Evolutionary conservation across 2,329 filamentous ascomycete genomes (phyloP).

Genomic region (Cladosporium austrohemisphaericum): DNA sequence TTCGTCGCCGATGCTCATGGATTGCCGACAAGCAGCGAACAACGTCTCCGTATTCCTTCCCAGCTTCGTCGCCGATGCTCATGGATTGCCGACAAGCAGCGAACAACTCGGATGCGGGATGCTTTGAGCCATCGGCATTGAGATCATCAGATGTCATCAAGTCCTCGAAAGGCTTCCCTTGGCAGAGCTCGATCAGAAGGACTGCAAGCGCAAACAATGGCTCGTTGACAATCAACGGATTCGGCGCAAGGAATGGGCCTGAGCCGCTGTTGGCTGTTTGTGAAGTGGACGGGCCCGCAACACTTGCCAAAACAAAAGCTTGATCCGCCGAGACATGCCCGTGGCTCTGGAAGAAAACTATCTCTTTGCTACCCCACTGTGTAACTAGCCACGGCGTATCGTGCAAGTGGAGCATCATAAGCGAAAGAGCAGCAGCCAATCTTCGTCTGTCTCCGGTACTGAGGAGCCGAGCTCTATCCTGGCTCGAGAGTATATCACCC

Average conservation of each 20-base stretch:
- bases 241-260: neutral
- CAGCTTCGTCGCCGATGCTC: conserved; percentile 29
- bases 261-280: neutral
- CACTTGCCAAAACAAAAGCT: neutral
- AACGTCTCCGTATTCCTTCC: conserved; percentile 30
- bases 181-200: conserved; percentile 35
- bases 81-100: conserved; percentile 28
- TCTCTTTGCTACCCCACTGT: conserved; percentile 14
- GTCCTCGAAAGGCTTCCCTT: conserved; percentile 25
- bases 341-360: conserved; percentile 15
- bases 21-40: conserved; percentile 27
- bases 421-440: conserved; percentile 11
- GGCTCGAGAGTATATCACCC: neutral
- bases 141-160: conserved; percentile 23
- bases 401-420: conserved; percentile 16
- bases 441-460: neutral
- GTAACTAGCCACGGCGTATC: conserved; percentile 18
- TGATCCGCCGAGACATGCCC: conserved; percentile 14
- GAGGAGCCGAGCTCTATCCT: neutral
- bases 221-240: conserved; percentile 28
- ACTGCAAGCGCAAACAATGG: conserved; percentile 34
- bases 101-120: conserved; percentile 20
- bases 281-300: too few species aligned
- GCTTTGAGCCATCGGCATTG: conserved; percentile 17
- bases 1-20: conserved; percentile 28